Evolutionary conservation across 306 rosid genomes (phyloP).

Genomic region (Senna tora): DNA sequence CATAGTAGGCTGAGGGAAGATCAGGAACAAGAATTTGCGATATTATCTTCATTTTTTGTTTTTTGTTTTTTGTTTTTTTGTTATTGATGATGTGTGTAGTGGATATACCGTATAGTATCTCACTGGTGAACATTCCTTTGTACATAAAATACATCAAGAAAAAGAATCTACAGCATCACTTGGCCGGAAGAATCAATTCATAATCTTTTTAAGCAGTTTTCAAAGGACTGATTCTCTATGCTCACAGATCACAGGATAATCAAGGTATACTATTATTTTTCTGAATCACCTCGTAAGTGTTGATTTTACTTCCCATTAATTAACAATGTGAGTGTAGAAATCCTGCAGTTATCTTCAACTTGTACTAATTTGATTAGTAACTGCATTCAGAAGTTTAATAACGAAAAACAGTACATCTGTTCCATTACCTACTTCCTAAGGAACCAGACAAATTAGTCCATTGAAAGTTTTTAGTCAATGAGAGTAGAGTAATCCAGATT

Average conservation of each 20-base stretch:
- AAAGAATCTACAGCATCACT: slow-evolving; percentile 26
- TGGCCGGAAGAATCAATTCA: slow-evolving; percentile 23
- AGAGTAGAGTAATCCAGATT: slow-evolving; percentile 13
- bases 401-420: slow-evolving; percentile 15
- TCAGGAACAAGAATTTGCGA: slow-evolving; percentile 25
- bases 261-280: slow-evolving; percentile 3
- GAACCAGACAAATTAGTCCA: slow-evolving; percentile 30
- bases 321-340: not conserved
- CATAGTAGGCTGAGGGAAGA: slow-evolving; percentile 9
- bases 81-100: not conserved
- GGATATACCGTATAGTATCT: slow-evolving; percentile 2
- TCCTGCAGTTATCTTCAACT: no score
- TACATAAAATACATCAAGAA: slow-evolving; percentile 9
- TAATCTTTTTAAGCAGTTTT: slow-evolving; percentile 27
- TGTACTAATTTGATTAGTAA: not conserved
- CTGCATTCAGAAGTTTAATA: slow-evolving; percentile 6
- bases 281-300: slow-evolving; percentile 15
- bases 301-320: slow-evolving; percentile 19
- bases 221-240: slow-evolving; percentile 1
- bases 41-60: not conserved
- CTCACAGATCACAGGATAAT: slow-evolving; percentile 6
- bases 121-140: slow-evolving; percentile 12
- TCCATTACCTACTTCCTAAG: slow-evolving; percentile 14
- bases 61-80: not conserved
- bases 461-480: slow-evolving; percentile 3